phyloP scores from a whole-genome alignment of 2,329 filamentous ascomycete species.

The Mycosphaerella sp. region DNA sequence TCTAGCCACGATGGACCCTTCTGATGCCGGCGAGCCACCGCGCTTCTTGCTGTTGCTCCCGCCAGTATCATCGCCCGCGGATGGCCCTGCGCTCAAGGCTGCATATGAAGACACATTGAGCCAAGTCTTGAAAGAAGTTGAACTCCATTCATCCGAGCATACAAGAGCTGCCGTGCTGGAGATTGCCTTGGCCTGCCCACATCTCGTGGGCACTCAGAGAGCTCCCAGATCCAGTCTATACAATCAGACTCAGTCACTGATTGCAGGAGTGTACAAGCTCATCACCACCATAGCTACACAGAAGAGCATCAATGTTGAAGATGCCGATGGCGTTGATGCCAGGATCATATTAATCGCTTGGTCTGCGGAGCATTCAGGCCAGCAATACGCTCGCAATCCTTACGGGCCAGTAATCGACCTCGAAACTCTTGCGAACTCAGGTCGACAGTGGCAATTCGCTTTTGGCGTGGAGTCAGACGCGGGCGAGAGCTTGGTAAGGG shows the following conservation, averaged over 20 bases:
- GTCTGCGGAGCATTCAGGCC: slow-evolving; percentile 26
- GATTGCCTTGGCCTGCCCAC: slow-evolving; percentile 57
- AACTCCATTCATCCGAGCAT: slow-evolving; percentile 29
- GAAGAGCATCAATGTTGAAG: slow-evolving; percentile 56
- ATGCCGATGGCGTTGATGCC: slow-evolving; percentile 65
- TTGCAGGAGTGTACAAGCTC: slow-evolving; percentile 73
- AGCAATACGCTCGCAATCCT: slow-evolving; percentile 14
- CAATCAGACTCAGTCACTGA: slow-evolving; percentile 61
- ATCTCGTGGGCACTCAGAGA: slow-evolving; percentile 49
- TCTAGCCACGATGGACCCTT: slow-evolving; percentile 3
- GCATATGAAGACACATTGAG: slow-evolving; percentile 40
- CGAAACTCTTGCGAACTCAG: slow-evolving; percentile 41
- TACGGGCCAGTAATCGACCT: slow-evolving; percentile 49
- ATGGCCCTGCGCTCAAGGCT: slow-evolving; percentile 38
- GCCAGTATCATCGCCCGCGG: slow-evolving; percentile 37
- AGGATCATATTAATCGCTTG: slow-evolving; percentile 69
- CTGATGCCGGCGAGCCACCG: slow-evolving; percentile 23
- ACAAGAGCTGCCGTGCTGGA: slow-evolving; percentile 44
- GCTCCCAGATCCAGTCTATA: slow-evolving; percentile 55
- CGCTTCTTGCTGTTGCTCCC: slow-evolving; percentile 42
- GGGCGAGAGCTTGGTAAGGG: slow-evolving; percentile 53
- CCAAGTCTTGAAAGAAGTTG: slow-evolving; percentile 39
- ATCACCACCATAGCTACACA: slow-evolving; percentile 65
- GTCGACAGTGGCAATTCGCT: slow-evolving; percentile 57
- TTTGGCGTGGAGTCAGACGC: slow-evolving; percentile 61